A percentile compares a stretch with the other conserved stretches of the same genome.
Evolutionary conservation across 2,329 filamentous ascomycete species (phyloP).

Genomic region (Venturia effusa): DNA sequence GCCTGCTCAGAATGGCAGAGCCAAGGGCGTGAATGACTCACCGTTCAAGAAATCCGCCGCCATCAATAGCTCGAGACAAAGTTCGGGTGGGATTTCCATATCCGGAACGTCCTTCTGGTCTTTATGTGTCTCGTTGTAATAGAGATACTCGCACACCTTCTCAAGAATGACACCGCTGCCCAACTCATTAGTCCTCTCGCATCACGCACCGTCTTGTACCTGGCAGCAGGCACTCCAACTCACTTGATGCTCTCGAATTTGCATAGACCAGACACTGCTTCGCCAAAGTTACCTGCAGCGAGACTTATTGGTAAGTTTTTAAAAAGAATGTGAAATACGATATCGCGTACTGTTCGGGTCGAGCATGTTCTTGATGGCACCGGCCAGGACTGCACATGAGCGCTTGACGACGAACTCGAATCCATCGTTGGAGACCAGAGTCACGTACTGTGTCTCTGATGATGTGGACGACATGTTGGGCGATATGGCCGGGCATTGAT

Average conservation of each 20-base stretch:
- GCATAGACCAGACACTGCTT: constrained; percentile 54
- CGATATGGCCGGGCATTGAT: background rate
- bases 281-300: constrained; percentile 48
- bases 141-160: constrained; percentile 73
- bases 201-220: too few relatives aligned
- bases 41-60: constrained; percentile 67
- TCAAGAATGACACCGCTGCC: constrained; percentile 61
- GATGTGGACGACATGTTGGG: background rate
- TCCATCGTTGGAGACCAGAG: constrained; percentile 63
- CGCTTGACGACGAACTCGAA: constrained; percentile 68
- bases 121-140: constrained; percentile 67
- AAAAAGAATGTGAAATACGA: background rate
- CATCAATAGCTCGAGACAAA: constrained; percentile 67
- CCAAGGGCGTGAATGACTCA: constrained; percentile 22
- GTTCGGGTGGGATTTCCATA: constrained; percentile 68
- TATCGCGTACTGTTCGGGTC: constrained; percentile 52
- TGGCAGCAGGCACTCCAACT: background rate
- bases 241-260: constrained; percentile 64
- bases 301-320: background rate
- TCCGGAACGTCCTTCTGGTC: constrained; percentile 64
- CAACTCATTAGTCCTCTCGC: background rate
- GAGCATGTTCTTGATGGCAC: constrained; percentile 64
- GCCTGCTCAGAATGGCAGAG: background rate
- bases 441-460: constrained; percentile 55
- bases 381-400: constrained; percentile 58